Conservation (phyloP, 208 protist species). For the Trypanosoma cruzi region DNA sequence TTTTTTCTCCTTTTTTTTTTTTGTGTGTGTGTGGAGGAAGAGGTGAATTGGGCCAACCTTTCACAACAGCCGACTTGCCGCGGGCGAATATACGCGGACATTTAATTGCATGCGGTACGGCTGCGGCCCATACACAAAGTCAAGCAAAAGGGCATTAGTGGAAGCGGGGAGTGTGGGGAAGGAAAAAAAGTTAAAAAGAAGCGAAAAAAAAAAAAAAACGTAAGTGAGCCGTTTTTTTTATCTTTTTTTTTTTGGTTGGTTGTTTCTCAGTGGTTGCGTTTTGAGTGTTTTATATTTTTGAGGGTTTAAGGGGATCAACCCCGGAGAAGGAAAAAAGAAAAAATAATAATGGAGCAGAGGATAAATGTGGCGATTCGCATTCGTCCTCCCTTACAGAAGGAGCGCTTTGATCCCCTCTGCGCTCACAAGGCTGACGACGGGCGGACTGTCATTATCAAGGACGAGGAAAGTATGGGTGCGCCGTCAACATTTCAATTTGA, state of each 20-base stretch:
- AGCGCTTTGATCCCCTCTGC: slow-evolving; percentile 76
- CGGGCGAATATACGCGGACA: not conserved
- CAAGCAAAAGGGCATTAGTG: not conserved
- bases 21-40: not conserved
- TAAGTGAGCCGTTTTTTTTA: too few relatives aligned
- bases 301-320: not conserved
- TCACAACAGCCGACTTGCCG: not conserved
- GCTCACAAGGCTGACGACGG: slow-evolving; percentile 73
- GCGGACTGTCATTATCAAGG: slow-evolving; percentile 70
- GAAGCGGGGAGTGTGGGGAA: not conserved
- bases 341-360: slow-evolving; percentile 50
- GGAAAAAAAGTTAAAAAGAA: not conserved
- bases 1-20: slow-evolving; percentile 17
- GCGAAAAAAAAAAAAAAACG: not conserved
- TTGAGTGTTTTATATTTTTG: not conserved
- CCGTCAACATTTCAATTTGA: slow-evolving; percentile 76
- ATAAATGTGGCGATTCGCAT: slow-evolving; percentile 87
- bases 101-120: not conserved
- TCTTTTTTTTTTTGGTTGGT: slow-evolving; percentile 2
- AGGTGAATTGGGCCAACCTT: not conserved
- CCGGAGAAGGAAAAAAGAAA: slow-evolving; percentile 1
- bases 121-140: not conserved
- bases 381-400: slow-evolving; percentile 61
- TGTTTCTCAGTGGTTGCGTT: not conserved
- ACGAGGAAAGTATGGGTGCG: slow-evolving; percentile 47